Evolutionary conservation across 2,329 filamentous ascomycete genomes (phyloP).

Genomic region (Ceratocystis lukuohia): DNA sequence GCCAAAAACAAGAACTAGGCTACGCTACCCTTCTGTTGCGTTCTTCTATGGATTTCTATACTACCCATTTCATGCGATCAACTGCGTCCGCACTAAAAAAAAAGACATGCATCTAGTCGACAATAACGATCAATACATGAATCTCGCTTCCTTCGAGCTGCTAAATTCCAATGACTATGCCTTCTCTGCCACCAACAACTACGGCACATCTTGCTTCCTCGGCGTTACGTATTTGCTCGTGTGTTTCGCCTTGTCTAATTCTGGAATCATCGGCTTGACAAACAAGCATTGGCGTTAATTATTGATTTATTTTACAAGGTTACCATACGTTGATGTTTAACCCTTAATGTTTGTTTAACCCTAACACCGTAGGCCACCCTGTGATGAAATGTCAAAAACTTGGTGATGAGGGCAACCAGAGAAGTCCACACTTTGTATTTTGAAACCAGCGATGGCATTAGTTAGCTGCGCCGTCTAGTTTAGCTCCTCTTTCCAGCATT

Average conservation of each 20-base stretch:
- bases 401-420: no score
- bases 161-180: background rate
- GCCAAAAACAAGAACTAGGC: constrained; percentile 43
- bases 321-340: no score
- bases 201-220: no score
- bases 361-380: no score
- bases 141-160: background rate
- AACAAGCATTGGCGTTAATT: no score
- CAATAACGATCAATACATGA: background rate
- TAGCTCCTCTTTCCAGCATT: constrained; percentile 6
- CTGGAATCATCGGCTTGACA: no score
- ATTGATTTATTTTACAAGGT: no score
- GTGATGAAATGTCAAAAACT: no score
- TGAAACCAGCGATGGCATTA: background rate
- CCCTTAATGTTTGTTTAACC: no score
- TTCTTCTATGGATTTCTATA: background rate
- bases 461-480: background rate
- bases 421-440: no score
- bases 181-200: background rate
- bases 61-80: background rate
- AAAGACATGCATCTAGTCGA: background rate
- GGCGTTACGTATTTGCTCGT: no score
- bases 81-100: background rate
- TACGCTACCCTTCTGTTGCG: background rate
- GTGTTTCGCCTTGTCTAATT: no score